phyloP scores from a whole-genome alignment of 306 rosid genomes.

The Glycine tomentella region DNA sequence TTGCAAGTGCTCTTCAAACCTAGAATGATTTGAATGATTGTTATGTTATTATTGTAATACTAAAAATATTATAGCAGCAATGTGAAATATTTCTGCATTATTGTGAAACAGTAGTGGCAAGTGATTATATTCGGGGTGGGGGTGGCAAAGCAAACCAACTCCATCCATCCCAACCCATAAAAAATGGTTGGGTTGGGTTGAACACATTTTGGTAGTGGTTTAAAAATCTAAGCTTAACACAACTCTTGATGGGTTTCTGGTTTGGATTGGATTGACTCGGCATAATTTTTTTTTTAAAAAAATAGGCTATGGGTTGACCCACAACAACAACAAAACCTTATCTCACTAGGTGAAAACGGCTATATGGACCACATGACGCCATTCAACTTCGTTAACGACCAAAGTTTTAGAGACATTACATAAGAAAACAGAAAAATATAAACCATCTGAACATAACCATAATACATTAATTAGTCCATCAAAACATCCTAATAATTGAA shows the following conservation, averaged over 20 bases:
- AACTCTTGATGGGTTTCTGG: neutral
- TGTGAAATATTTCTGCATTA: neutral
- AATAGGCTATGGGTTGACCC: too few species aligned
- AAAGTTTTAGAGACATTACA: neutral
- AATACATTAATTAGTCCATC: neutral
- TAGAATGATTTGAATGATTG: neutral
- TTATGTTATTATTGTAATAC: slow-evolving; percentile 23
- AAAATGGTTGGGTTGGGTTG: neutral
- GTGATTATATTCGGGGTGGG: neutral
- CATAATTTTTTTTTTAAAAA: too few species aligned
- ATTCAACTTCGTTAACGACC: neutral
- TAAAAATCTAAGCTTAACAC: neutral
- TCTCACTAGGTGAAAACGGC: neutral
- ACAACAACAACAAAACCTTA: neutral
- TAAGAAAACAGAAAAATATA: neutral
- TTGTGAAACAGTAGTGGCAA: neutral
- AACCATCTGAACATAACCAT: neutral
- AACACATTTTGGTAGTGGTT: neutral
- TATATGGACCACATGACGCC: neutral
- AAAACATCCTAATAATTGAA: neutral
- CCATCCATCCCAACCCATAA: neutral
- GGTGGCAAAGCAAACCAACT: too few species aligned
- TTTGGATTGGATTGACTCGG: neutral
- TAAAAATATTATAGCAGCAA: neutral
- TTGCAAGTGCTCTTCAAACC: neutral